Base-by-base conservation (phyloP, 352 stramenopile species). In the Pythium diclinum region DNA sequence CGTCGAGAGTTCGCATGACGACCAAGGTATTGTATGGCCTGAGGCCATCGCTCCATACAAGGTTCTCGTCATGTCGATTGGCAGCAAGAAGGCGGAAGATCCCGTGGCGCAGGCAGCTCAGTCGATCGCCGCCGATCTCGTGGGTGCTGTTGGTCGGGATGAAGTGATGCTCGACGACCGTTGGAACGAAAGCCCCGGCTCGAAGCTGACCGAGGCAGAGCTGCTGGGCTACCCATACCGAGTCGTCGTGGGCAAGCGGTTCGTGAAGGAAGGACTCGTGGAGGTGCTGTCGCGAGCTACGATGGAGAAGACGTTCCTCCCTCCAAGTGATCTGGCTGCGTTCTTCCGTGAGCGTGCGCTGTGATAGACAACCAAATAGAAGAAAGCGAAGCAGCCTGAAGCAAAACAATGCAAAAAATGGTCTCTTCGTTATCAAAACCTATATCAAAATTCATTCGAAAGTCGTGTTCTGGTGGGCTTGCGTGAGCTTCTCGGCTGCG, bases 101-200 rank as follows among this genome's bases (percentile, higher is more conserved):
- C 36, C 73, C 1, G 67, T 85, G 3, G 78, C 75, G 0, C 71
- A 79, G 32, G 64, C 75, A 5, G 81, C 87, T 4, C 71, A 65
- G 56, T 33, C 59, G 19, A 84, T 95, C 63, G 82, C 83, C 6
- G 52, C n/a, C 2, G 62, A 87, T 13, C 76, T 90, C n/a, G 74
- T 76, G 33, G 77, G 64, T 0, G 73, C 69, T 9, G 21, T 62
- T 1, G 65, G 64, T 10, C 68, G 52, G 1, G 77, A 85, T 28
- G 85, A 95, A 46, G 84, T 95, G 17, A 49, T 96, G 48, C 75
- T 95, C 23, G 87, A 96, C 52, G 88, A 96, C 56, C 83, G 88
- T 25, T 94, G 82, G 83, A 74, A 76, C 55, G 87, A 94, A 53
- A 89, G 85, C 34, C 79, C 87, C 0, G 88, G 88, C 10, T 85